phyloP scores from a whole-genome alignment of 495 filamentous ascomycete species.

The Rhizodiscina lignyota region DNA sequence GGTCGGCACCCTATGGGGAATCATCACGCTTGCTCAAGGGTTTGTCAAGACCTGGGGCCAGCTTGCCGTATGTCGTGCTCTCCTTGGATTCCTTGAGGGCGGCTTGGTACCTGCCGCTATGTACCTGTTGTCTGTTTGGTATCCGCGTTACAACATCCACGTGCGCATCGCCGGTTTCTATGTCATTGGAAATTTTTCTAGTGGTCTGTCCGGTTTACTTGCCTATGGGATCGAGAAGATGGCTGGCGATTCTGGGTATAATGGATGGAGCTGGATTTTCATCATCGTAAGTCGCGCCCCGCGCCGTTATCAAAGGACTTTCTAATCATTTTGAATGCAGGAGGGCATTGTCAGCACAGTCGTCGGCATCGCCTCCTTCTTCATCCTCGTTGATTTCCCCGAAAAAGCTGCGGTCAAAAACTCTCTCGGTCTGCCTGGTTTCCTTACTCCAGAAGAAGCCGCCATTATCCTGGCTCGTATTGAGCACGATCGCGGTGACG shows the following conservation, averaged over 20 bases:
- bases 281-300: conserved; percentile 1
- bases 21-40: background rate
- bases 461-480: background rate
- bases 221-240: background rate
- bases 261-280: conserved; percentile 3
- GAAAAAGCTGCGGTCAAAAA: conserved; percentile 24
- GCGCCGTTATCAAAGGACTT: background rate
- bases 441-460: conserved; percentile 1
- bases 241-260: background rate
- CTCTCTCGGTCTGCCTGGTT: too few species aligned
- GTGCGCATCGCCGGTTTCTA: background rate
- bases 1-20: background rate
- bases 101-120: background rate
- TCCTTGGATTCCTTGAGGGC: conserved; percentile 1
- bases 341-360: conserved; percentile 3
- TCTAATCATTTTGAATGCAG: background rate
- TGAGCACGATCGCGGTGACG: conserved; percentile 1
- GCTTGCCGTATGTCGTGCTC: background rate
- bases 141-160: conserved; percentile 1
- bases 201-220: background rate
- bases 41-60: conserved; percentile 1
- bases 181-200: background rate
- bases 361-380: conserved; percentile 27
- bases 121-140: background rate
- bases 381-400: conserved; percentile 43